Base-by-base conservation (phyloP, 2,329 filamentous ascomycete genomes). In the Zopfia rhizophila region DNA sequence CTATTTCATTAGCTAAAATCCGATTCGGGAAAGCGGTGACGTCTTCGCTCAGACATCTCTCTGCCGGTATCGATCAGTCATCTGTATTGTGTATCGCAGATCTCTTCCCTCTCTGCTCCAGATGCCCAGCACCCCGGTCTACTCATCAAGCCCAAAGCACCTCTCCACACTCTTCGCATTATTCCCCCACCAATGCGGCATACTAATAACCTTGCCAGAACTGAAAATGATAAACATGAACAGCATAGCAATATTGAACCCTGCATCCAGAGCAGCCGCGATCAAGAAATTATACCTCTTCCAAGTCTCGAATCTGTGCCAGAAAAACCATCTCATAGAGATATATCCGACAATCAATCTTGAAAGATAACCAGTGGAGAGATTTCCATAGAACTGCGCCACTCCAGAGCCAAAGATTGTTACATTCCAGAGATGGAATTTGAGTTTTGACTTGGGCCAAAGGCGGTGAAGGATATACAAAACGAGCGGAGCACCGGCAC, bases 141-240 rank as follows among this genome's bases (percentile, higher is more conserved):
- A 33, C 16, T 52, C 30, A 52, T 66, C 63, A 42, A 82, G 51
- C 3, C 80, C 79, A 73, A 85, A 86, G 61, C 83, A 86, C 41
- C 82, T 73, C 66, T 86, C 83, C 30, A 79, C 78, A 41, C 72
- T 81, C 13, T 74, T 69, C 19, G 67, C 74, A 53, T 83, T 78
- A 56, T 86, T 86, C 0, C 83, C 83, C 82, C 82, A 86, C 83
- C 83, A 86, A 49, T 82, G 62, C n/a, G 82, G 82, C 82, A 85
- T 85, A 12, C 67, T 72, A 6, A 84, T 68, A 22, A 82, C 73
- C 69, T 80, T 84, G 1, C 76, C 82, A 5, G 78, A 77, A 1
- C 81, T 79, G 54, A 85, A 83, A 49, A 79, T 80, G 46, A 85
- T 60, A 61, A 85, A 86, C n/a, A 84, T 78, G 13, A 85, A 69